Evolutionary conservation across 75 land plant genomes (phyloP).

Genomic region (Pseudotsuga menziesii): DNA sequence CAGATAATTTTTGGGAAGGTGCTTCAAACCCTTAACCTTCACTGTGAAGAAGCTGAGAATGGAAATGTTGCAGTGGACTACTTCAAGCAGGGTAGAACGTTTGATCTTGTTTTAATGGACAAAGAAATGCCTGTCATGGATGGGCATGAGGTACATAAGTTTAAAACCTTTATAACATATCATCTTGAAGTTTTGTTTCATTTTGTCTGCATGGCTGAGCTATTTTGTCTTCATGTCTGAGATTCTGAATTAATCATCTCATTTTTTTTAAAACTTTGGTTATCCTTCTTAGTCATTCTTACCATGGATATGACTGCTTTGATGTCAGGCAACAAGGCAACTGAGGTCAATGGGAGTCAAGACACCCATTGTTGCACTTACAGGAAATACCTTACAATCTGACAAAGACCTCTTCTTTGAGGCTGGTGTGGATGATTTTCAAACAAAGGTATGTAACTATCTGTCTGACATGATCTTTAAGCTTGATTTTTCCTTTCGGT

Average conservation of each 20-base stretch:
- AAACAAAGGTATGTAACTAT: conserved; percentile 6
- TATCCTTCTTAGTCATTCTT: background rate
- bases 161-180: background rate
- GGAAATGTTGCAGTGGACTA: conserved; percentile 53
- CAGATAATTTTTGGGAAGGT: conserved; percentile 52
- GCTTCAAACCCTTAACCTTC: conserved; percentile 37
- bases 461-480: background rate
- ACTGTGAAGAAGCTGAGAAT: conserved; percentile 60
- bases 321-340: conserved; percentile 42
- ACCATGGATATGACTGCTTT: background rate
- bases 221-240: no score
- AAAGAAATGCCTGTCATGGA: conserved; percentile 77
- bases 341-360: conserved; percentile 47
- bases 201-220: background rate
- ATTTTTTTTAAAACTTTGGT: background rate
- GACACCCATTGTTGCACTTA: conserved; percentile 57
- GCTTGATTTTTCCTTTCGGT: background rate
- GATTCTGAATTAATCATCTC: background rate
- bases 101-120: conserved; percentile 59
- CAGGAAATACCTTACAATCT: conserved; percentile 45
- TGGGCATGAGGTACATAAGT: conserved; percentile 47
- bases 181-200: background rate
- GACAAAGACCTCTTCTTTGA: conserved; percentile 52
- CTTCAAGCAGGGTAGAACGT: conserved; percentile 34
- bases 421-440: conserved; percentile 61